Percentiles rank a stretch among this genome's conserved stretches.
Conservation (phyloP, 805 yeast species). For the Zygosaccharomyces lentus region DNA sequence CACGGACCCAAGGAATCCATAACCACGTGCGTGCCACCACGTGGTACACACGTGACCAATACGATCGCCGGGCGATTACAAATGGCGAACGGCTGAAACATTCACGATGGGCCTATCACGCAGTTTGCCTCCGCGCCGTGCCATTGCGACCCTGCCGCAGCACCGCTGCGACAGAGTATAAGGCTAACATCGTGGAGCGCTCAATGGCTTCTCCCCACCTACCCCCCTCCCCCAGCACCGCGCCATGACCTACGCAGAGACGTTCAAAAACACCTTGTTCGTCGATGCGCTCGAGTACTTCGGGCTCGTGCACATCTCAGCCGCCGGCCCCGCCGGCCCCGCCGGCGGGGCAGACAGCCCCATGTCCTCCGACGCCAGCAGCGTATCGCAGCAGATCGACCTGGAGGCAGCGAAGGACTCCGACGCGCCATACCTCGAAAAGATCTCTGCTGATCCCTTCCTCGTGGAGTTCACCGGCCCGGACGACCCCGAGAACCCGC, state of each 20-base stretch:
- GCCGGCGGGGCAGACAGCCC: not conserved
- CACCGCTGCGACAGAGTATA: not conserved
- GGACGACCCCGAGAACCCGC: constrained; percentile 53
- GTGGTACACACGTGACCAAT: not conserved
- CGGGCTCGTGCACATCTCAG: not conserved
- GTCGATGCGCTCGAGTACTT: constrained; percentile 26
- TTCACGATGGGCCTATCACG: not conserved
- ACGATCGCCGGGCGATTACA: not conserved
- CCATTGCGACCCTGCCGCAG: not conserved
- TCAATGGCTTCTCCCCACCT: too few relatives aligned
- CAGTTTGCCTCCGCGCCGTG: not conserved
- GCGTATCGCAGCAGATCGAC: not conserved
- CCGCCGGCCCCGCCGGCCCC: not conserved
- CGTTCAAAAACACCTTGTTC: constrained; percentile 22
- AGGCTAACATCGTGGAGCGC: too few relatives aligned
- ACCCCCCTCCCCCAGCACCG: not conserved
- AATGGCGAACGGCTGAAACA: not conserved
- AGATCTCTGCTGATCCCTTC: constrained; percentile 34
- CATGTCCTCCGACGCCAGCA: too few relatives aligned
- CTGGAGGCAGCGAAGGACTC: not conserved
- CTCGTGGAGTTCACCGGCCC: constrained; percentile 26
- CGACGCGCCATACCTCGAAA: not conserved
- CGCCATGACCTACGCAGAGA: constrained; percentile 1
- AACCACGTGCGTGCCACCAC: too few relatives aligned
- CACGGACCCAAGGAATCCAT: too few relatives aligned